Conservation (phyloP, 192 early-diverging fungal genomes). For the Mortierella claussenii region DNA sequence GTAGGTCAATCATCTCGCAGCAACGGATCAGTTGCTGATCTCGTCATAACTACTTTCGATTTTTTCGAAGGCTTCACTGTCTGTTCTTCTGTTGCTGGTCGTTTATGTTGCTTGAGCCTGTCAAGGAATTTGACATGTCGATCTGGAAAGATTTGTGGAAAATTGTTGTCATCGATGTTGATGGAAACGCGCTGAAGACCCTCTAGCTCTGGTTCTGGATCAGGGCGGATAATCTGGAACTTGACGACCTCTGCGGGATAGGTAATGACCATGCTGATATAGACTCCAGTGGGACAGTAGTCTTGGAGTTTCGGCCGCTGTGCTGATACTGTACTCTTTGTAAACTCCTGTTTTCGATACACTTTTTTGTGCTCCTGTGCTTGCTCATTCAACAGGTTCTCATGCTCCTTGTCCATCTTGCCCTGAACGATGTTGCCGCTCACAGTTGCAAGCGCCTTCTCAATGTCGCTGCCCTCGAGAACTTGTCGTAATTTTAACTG, state of each 20-base stretch:
- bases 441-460: neutral
- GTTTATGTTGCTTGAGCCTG: slow-evolving; percentile 2
- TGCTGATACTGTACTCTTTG: neutral
- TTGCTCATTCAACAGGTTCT: no score
- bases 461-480: neutral
- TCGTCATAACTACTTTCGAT: slow-evolving; percentile 22
- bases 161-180: slow-evolving; percentile 24
- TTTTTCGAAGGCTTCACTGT: neutral
- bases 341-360: no score
- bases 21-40: slow-evolving; percentile 31
- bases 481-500: slow-evolving; percentile 23
- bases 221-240: neutral
- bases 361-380: slow-evolving; percentile 13
- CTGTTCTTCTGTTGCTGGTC: neutral
- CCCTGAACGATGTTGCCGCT: slow-evolving; percentile 8
- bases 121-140: slow-evolving; percentile 26
- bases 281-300: slow-evolving; percentile 9
- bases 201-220: slow-evolving; percentile 5
- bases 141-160: slow-evolving; percentile 22
- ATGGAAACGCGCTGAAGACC: slow-evolving; percentile 7
- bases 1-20: slow-evolving; percentile 9
- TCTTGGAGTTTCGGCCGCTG: neutral
- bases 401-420: slow-evolving; percentile 23
- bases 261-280: slow-evolving; percentile 15
- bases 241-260: slow-evolving; percentile 9